Evolutionary conservation across 371 early-diverging fungal species (phyloP).

Genomic region (Mortierella sp.): DNA sequence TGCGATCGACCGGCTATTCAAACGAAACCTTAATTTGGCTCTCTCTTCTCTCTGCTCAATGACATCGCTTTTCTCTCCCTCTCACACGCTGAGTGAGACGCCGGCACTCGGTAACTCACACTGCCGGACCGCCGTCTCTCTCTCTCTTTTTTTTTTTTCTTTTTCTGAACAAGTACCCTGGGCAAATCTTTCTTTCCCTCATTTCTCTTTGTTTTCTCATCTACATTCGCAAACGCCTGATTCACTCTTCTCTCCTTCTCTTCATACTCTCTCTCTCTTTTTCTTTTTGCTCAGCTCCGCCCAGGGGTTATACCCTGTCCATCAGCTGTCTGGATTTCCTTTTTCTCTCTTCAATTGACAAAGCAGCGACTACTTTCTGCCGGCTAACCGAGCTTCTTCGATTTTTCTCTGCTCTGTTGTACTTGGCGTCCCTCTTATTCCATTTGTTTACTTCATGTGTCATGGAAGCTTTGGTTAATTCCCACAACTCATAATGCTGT

Average conservation of each 20-base stretch:
- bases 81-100: neutral
- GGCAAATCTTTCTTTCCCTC: neutral
- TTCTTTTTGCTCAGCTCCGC: neutral
- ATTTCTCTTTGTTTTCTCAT: too few species aligned
- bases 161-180: neutral
- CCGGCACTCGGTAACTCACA: slow-evolving; percentile 11
- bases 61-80: neutral
- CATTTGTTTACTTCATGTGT: neutral
- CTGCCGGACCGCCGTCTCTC: slow-evolving; percentile 4
- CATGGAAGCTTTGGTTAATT: neutral
- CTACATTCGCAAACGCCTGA: slow-evolving; percentile 2
- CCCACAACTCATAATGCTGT: neutral
- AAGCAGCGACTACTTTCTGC: neutral
- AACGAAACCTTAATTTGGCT: neutral
- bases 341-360: neutral
- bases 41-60: neutral
- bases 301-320: neutral
- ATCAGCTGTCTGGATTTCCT: slow-evolving; percentile 9
- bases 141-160: neutral
- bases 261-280: too few species aligned
- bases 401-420: too few species aligned
- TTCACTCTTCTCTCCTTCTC: neutral
- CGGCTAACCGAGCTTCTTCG: neutral
- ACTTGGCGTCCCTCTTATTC: neutral
- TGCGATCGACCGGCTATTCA: neutral